Evolutionary conservation across 108 stramenopile genomes (phyloP).

Genomic region (Skeletonema potamos): DNA sequence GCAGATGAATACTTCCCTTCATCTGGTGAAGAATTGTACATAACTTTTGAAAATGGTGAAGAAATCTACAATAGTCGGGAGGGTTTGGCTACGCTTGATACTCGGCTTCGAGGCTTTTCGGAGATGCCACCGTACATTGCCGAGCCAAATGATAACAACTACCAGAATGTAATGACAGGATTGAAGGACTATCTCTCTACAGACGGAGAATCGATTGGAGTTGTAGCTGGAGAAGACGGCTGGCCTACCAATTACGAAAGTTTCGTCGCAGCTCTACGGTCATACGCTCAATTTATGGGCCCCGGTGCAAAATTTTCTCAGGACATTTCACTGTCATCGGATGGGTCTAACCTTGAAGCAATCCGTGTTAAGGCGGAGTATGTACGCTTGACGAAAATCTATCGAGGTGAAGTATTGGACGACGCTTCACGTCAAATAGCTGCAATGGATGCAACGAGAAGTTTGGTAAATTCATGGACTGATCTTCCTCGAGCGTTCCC

Average conservation of each 20-base stretch:
- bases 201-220: conserved; percentile 24
- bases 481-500: conserved; percentile 43
- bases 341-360: conserved; percentile 37
- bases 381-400: conserved; percentile 48
- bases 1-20: conserved; percentile 54
- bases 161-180: conserved; percentile 62
- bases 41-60: conserved; percentile 49
- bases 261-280: conserved; percentile 38
- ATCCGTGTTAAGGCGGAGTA: conserved; percentile 49
- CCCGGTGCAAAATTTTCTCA: conserved; percentile 49
- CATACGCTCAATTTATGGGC: conserved; percentile 31
- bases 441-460: conserved; percentile 65
- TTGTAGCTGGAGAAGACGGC: conserved; percentile 45
- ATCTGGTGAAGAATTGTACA: conserved; percentile 38
- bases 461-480: conserved; percentile 49
- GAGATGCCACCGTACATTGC: conserved; percentile 63
- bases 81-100: conserved; percentile 43
- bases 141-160: conserved; percentile 49
- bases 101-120: conserved; percentile 42
- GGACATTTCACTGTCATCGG: conserved; percentile 47
- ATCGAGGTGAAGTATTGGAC: conserved; percentile 48
- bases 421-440: conserved; percentile 65
- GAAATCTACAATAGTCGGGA: conserved; percentile 51
- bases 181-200: conserved; percentile 33
- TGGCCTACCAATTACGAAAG: conserved; percentile 59